Evolutionary conservation across 1,139 yeast genomes (phyloP).

Genomic region (Candida dubliniensis): DNA sequence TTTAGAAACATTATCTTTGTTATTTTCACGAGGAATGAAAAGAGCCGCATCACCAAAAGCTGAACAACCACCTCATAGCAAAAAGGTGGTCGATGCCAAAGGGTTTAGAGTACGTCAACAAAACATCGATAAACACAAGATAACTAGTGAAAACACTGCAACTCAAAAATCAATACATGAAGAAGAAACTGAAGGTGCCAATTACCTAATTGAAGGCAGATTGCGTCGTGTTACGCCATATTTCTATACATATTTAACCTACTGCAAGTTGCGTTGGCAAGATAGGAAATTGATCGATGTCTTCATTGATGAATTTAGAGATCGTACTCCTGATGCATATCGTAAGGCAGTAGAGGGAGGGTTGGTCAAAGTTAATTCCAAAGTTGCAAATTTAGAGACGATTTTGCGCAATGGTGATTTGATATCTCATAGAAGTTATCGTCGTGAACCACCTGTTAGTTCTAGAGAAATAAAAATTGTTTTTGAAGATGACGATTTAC

Average conservation of each 20-base stretch:
- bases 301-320: constrained; percentile 82
- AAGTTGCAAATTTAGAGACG: constrained; percentile 63
- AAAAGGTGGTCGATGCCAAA: constrained; percentile 38
- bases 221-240: constrained; percentile 81
- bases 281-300: constrained; percentile 76
- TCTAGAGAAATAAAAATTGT: constrained; percentile 71
- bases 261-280: constrained; percentile 91
- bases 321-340: constrained; percentile 71
- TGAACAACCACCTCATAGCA: constrained; percentile 14
- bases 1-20: background rate
- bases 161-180: constrained; percentile 47
- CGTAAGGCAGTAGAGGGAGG: constrained; percentile 67
- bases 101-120: constrained; percentile 53
- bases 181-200: constrained; percentile 55
- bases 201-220: constrained; percentile 54
- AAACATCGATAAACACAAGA: constrained; percentile 40
- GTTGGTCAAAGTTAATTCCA: constrained; percentile 67
- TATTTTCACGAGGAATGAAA: constrained; percentile 17
- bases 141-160: constrained; percentile 24
- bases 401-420: constrained; percentile 80
- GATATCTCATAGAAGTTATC: constrained; percentile 77
- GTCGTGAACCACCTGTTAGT: constrained; percentile 90
- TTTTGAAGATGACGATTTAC: constrained; percentile 71
- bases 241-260: constrained; percentile 84
- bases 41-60: constrained; percentile 21